These are phyloP conservation scores for Penicillium manginii DNA, from an alignment of 495 filamentous ascomycete genomes.

Conservation along the genomic window DNA sequence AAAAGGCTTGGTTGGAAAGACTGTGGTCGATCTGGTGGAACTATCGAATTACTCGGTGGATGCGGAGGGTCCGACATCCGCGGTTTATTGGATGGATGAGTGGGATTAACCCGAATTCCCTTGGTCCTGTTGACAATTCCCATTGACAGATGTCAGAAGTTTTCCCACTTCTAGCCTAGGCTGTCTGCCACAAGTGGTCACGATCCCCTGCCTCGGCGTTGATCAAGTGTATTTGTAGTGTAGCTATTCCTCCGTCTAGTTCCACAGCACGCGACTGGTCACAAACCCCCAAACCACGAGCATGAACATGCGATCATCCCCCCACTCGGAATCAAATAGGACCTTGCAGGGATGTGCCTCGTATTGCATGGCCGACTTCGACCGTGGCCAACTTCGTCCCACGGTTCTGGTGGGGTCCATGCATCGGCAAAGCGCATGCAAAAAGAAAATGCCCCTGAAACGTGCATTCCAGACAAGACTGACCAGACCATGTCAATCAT, in stretches of 20 bases:
- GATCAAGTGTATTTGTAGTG: not conserved
- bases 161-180: not conserved
- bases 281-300: not conserved
- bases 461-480: not conserved
- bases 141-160: constrained; percentile 16
- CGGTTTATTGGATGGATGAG: constrained; percentile 10
- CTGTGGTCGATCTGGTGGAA: constrained; percentile 23
- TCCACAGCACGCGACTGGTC: not conserved
- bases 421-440: constrained; percentile 12
- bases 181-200: not conserved
- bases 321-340: not conserved
- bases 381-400: constrained; percentile 7
- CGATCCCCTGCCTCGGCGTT: not conserved
- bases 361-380: not conserved
- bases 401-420: constrained; percentile 12
- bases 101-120: constrained; percentile 4
- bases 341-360: not conserved
- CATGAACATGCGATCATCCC: constrained; percentile 2
- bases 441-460: not conserved
- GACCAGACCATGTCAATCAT: not conserved
- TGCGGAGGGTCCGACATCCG: constrained; percentile 2
- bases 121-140: constrained; percentile 4
- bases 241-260: not conserved
- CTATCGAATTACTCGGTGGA: constrained; percentile 12
- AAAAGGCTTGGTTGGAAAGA: constrained; percentile 20